phyloP scores from a whole-genome alignment of 192 early-diverging fungal genomes.

The Mortierella claussenii region DNA sequence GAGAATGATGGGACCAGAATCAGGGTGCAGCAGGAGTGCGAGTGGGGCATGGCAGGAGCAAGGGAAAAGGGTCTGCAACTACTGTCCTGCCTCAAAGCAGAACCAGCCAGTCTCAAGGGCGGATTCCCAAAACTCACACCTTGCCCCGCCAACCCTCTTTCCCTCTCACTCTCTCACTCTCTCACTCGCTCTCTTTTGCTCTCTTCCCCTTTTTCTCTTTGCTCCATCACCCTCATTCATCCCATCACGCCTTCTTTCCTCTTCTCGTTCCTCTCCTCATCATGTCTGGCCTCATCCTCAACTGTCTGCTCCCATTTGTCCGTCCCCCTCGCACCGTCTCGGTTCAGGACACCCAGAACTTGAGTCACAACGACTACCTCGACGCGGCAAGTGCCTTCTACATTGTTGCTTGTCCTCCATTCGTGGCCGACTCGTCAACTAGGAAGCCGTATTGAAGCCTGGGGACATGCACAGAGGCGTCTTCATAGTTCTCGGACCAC shows the following conservation, averaged over 20 bases:
- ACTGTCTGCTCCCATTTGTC: conserved; percentile 49
- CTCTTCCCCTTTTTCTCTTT: background rate
- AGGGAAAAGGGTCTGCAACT: too few species aligned
- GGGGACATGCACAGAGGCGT: too few species aligned
- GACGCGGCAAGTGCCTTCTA: conserved; percentile 44
- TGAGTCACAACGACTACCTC: conserved; percentile 40
- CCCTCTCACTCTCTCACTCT: too few species aligned
- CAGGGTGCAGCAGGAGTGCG: too few species aligned
- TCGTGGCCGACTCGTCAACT: background rate
- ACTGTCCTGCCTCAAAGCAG: too few species aligned
- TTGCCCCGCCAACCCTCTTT: too few species aligned
- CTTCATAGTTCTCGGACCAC: too few species aligned
- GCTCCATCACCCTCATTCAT: background rate
- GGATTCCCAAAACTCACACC: too few species aligned
- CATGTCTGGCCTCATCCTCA: conserved; percentile 53
- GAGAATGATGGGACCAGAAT: too few species aligned
- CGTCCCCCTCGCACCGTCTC: conserved; percentile 47
- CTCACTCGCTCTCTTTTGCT: background rate
- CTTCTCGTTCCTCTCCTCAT: background rate
- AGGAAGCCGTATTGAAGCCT: too few species aligned
- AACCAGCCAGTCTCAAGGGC: too few species aligned
- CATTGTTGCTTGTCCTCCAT: background rate
- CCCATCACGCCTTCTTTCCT: background rate
- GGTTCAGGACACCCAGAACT: conserved; percentile 43
- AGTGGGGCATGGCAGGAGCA: too few species aligned